A percentile compares a stretch with the other conserved stretches of the same genome.
Conservation (phyloP, 2,329 filamentous ascomycete species). For the Ramichloridium luteum region DNA sequence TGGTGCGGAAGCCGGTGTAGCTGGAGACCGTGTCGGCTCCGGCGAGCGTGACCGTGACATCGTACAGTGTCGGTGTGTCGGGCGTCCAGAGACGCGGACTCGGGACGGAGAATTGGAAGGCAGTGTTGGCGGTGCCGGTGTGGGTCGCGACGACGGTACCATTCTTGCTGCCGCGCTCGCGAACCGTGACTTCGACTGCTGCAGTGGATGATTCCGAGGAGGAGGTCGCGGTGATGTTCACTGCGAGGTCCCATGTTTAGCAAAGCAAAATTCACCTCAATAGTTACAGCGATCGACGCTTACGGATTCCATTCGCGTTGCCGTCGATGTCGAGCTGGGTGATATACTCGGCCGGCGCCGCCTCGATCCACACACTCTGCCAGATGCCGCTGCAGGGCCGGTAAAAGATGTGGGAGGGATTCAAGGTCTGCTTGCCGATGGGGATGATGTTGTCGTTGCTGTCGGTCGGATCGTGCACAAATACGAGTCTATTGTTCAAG, state of each 20-base stretch:
- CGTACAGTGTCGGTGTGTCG: slow-evolving; percentile 50
- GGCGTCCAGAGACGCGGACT: slow-evolving; percentile 54
- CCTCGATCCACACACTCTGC: slow-evolving; percentile 62
- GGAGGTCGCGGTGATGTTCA: slow-evolving; percentile 32
- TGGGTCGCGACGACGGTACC: slow-evolving; percentile 34
- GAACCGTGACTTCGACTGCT: slow-evolving; percentile 26
- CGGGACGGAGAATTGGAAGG: slow-evolving; percentile 44
- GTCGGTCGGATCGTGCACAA: slow-evolving; percentile 58
- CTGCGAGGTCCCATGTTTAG: slow-evolving; percentile 8
- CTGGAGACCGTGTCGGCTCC: slow-evolving; percentile 45
- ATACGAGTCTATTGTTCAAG: slow-evolving; percentile 46
- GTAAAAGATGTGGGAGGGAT: slow-evolving; percentile 58
- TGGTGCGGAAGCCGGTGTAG: slow-evolving; percentile 58
- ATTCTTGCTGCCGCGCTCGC: slow-evolving; percentile 7
- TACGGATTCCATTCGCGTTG: slow-evolving; percentile 40
- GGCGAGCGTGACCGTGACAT: slow-evolving; percentile 45
- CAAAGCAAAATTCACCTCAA: slow-evolving; percentile 10
- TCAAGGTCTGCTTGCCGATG: slow-evolving; percentile 42
- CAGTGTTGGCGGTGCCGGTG: slow-evolving; percentile 34
- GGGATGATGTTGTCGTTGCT: slow-evolving; percentile 43
- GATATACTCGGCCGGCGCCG: slow-evolving; percentile 46
- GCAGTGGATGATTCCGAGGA: slow-evolving; percentile 29
- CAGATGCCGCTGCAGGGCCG: slow-evolving; percentile 62
- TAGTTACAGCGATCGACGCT: slow-evolving; percentile 6
- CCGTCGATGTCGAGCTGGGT: slow-evolving; percentile 48